Base-by-base conservation (phyloP, 768 basidiomycete species). In the Cyclocybe aegerita region DNA sequence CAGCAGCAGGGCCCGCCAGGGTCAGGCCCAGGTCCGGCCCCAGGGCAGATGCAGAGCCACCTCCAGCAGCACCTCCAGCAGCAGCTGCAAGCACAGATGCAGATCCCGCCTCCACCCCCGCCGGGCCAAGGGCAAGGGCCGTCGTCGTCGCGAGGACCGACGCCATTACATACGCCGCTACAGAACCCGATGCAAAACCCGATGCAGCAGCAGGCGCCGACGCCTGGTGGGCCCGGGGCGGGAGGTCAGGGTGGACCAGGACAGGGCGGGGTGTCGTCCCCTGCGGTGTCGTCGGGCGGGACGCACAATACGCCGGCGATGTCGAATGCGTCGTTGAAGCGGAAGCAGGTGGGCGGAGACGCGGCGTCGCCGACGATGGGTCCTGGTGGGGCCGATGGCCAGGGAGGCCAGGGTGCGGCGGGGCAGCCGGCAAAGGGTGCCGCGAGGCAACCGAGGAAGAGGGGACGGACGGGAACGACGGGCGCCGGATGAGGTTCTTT, bases 331-430 rank as follows among this genome's bases (percentile, higher is more conserved):
- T 69, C 78, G 23, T 67, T 83, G 61, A 86, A 85, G 65, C 74
- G 84, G 60, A 85, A 84, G 51, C 71, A 73, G 49, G 65, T 64
- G 32, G 64, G 68, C 4, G 23, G 14, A 29, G 73, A 72, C 33
- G 63, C 70, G 10, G 65, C 76, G 14, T 82, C 85, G 17, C 82
- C 85, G 39, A 77, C 79, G 33, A 72, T 75, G 45, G 66, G 71
- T 2, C 23, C 23, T 23, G 23, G 23, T 2, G 23, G 23, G 23
- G 23, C 23, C 2, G 23, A 23, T 23, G 23, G 23, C 3, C 23
- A 23, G 23, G 23, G 23, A 23, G 23, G 23, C 2, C 23, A 23
- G 23, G 23, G 23, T 51, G 72, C 70, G 46, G 70, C 79, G 3
- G 58, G 69, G 45, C 74, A 76, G 35, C 65, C 75, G 34, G 57